Evolutionary conservation across 192 early-diverging fungal genomes (phyloP), one percentile per base, ranked within the genome.

Genomic region (Coemansia umbellata): DNA sequence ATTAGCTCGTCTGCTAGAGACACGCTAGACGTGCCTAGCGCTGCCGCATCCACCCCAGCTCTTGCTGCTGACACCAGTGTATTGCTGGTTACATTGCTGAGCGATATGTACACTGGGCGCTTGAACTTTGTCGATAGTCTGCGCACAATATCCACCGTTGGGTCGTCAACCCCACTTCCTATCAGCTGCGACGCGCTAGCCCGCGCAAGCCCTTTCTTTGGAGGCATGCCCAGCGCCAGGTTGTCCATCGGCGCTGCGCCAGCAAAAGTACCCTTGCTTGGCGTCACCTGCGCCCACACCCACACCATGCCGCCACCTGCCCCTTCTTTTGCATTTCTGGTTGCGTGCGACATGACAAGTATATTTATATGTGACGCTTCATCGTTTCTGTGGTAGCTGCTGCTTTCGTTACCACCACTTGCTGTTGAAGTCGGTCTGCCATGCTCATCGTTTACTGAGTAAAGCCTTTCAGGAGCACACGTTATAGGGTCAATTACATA

Each of bases 201-300:
- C 33, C 32, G 49, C 11, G 54, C 27, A 31, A 39, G 18, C 24
- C 18, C 58, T 8, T 8, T 8, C n/a, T 37, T 39, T 5, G 72
- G 58, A 19, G 69, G 69, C 72, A 75, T 60, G 3, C 65, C 52
- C 26, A 75, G 58, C 53, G 48, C 56, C 5, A 75, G 65, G 49
- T 59, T 68, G 45, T 49, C 24, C 60, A 75, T 60, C 14, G 44
- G 54, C 26, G 40, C 35, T 0, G 26, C 8, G 15, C 24, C 43
- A 14, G 43, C 43, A 45, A 27, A 23, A 18, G 41, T 26, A 28
- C 22, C 27, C 32, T 24, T 21, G 53, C 35, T 27, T 26, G 27
- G 55, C 39, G 72, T 45, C 36, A 63, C 21, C 43, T 67, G 71
- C 26, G 65, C 72, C 72, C 72, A 75, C 49, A 60, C 58, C 72